These are phyloP conservation scores for Colletotrichum viniferum DNA, from an alignment of 2,329 filamentous ascomycete genomes.

Conservation along the genomic window DNA sequence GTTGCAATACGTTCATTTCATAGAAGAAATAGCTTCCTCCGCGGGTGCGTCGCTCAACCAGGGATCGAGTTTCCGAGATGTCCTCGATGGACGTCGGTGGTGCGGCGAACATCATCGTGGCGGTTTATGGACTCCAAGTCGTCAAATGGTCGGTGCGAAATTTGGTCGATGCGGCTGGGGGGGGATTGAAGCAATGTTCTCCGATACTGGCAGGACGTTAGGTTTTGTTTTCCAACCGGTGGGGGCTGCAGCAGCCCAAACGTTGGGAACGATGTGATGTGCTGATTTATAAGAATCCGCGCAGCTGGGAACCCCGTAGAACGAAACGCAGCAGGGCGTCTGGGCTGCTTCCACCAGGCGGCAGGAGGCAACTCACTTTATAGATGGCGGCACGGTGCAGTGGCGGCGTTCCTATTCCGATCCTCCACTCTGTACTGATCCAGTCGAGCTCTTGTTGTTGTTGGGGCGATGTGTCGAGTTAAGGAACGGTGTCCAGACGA, in stretches of 20 bases:
- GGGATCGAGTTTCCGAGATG: neutral
- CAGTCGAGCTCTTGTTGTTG: neutral
- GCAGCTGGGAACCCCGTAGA: neutral
- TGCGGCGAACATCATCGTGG: neutral
- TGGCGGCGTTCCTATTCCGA: neutral
- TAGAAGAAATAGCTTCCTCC: constrained; percentile 83
- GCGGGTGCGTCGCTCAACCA: constrained; percentile 53
- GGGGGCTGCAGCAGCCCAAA: neutral
- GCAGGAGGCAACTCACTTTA: neutral
- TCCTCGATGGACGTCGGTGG: neutral
- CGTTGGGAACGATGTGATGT: neutral
- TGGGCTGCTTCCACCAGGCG: neutral
- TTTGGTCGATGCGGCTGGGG: neutral
- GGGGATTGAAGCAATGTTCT: neutral
- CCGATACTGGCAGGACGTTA: neutral
- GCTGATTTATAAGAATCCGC: neutral
- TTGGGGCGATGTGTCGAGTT: neutral
- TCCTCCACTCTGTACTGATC: neutral
- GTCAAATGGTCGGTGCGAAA: neutral
- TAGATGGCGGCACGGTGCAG: neutral
- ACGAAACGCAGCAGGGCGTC: neutral
- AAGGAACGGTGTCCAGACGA: neutral
- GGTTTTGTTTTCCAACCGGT: neutral
- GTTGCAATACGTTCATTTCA: constrained; percentile 84
- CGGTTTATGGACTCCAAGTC: neutral